phyloP scores from a whole-genome alignment of 169 alveolate species.

The Plasmodium inui region DNA sequence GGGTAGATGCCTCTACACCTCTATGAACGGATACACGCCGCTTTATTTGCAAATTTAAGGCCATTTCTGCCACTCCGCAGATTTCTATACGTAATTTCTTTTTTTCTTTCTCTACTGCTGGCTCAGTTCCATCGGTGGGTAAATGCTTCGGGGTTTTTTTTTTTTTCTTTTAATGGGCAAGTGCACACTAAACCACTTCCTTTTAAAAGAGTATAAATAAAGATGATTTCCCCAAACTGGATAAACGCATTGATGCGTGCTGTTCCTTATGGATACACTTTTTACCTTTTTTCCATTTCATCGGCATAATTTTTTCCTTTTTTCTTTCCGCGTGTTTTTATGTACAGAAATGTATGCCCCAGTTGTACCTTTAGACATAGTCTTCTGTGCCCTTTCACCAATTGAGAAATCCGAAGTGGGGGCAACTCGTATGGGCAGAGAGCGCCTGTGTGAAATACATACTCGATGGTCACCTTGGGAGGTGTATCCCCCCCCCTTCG shows the following conservation, averaged over 20 bases:
- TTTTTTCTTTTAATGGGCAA: not conserved
- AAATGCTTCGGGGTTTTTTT: not conserved
- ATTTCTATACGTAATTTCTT: not conserved
- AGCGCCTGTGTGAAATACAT: too few relatives aligned
- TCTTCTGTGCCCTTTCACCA: not conserved
- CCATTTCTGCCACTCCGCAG: not conserved
- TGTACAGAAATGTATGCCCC: not conserved
- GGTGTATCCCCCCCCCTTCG: too few relatives aligned
- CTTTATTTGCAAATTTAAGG: not conserved
- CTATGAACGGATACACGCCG: not conserved
- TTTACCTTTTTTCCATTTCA: too few relatives aligned
- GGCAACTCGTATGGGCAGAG: too few relatives aligned
- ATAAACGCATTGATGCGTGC: not conserved
- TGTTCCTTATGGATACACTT: not conserved
- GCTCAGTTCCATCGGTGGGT: not conserved
- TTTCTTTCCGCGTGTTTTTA: not conserved
- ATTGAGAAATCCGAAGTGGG: not conserved
- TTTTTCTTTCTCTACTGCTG: not conserved
- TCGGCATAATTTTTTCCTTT: not conserved
- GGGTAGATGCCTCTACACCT: not conserved
- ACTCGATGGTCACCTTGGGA: too few relatives aligned
- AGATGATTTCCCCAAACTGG: too few relatives aligned
- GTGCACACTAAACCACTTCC: not conserved
- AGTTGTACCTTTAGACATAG: not conserved
- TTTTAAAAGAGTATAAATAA: not conserved